Percentiles rank a stretch among this genome's conserved stretches.
phyloP scores from a whole-genome alignment of 192 early-diverging fungal species.

The Coemansia sp. region DNA sequence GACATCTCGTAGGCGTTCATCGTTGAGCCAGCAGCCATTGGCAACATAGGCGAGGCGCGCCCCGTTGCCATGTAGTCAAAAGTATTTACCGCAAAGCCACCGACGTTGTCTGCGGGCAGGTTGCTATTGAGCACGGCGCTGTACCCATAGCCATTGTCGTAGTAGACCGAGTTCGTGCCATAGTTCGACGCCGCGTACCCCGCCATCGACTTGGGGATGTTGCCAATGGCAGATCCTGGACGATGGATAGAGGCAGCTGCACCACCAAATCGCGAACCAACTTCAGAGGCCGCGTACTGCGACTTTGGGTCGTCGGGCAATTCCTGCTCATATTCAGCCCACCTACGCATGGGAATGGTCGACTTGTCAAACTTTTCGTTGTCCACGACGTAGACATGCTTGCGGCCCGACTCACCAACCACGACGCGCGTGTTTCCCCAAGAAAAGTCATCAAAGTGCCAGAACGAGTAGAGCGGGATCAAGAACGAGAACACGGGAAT shows the following conservation, averaged over 20 bases:
- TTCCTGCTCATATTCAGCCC: slow-evolving; percentile 79
- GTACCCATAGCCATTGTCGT: slow-evolving; percentile 53
- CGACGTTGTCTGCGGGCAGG: slow-evolving; percentile 18
- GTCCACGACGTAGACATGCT: slow-evolving; percentile 63
- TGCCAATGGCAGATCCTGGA: slow-evolving; percentile 52
- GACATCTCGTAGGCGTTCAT: slow-evolving; percentile 48
- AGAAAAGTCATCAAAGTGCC: slow-evolving; percentile 99
- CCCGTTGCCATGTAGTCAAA: slow-evolving; percentile 40
- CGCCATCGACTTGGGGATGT: slow-evolving; percentile 51
- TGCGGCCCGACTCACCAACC: slow-evolving; percentile 81
- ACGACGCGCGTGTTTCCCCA: slow-evolving; percentile 97
- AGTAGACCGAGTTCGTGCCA: slow-evolving; percentile 51
- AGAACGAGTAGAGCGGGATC: slow-evolving; percentile 90
- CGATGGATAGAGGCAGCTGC: slow-evolving; percentile 35
- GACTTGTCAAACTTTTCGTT: slow-evolving; percentile 81
- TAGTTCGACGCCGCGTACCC: slow-evolving; percentile 45
- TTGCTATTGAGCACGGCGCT: slow-evolving; percentile 39
- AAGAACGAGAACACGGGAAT: slow-evolving; percentile 86
- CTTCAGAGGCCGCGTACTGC: slow-evolving; percentile 42
- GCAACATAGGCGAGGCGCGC: slow-evolving; percentile 37
- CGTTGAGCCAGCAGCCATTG: slow-evolving; percentile 16
- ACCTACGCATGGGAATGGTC: slow-evolving; percentile 72
- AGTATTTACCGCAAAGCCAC: slow-evolving; percentile 11
- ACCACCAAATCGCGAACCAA: slow-evolving; percentile 47
- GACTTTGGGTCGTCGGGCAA: slow-evolving; percentile 51